Evolutionary conservation across 2,329 filamentous ascomycete species (phyloP).

Genomic region (Aspergillus calidoustus): DNA sequence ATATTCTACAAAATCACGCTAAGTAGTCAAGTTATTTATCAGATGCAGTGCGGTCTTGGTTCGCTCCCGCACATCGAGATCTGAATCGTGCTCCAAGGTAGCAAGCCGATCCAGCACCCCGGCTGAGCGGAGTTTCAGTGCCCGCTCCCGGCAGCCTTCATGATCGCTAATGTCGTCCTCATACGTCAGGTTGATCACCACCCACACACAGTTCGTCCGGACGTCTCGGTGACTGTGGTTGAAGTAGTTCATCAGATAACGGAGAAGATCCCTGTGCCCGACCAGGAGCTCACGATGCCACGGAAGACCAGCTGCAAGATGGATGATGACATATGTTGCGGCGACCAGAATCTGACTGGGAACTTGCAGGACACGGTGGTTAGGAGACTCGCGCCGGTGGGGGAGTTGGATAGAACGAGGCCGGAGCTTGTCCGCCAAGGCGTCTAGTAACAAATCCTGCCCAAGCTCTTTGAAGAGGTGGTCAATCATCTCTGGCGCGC

Average conservation of each 20-base stretch:
- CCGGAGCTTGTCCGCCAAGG: conserved; percentile 77
- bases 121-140: conserved; percentile 69
- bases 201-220: conserved; percentile 77
- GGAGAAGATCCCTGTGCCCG: conserved; percentile 75
- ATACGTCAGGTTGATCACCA: conserved; percentile 85
- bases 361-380: conserved; percentile 36
- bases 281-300: conserved; percentile 78
- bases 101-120: conserved; percentile 72
- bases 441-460: conserved; percentile 76
- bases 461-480: conserved; percentile 77
- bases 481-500: conserved; percentile 75
- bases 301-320: conserved; percentile 82
- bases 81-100: conserved; percentile 68
- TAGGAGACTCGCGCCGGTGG: conserved; percentile 37
- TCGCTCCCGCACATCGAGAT: conserved; percentile 81
- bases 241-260: conserved; percentile 73
- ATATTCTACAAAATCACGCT: conserved; percentile 20
- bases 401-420: conserved; percentile 47
- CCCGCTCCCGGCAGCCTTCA: conserved; percentile 68
- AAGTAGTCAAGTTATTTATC: conserved; percentile 53
- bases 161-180: conserved; percentile 74
- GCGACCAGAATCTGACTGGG: conserved; percentile 72
- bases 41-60: conserved; percentile 80
- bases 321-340: conserved; percentile 81
- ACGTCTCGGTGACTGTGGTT: conserved; percentile 74